Percentiles rank a stretch among this genome's conserved stretches.
Conservation (phyloP, 495 filamentous ascomycete genomes). For the Astrothelium subdiscretum region DNA sequence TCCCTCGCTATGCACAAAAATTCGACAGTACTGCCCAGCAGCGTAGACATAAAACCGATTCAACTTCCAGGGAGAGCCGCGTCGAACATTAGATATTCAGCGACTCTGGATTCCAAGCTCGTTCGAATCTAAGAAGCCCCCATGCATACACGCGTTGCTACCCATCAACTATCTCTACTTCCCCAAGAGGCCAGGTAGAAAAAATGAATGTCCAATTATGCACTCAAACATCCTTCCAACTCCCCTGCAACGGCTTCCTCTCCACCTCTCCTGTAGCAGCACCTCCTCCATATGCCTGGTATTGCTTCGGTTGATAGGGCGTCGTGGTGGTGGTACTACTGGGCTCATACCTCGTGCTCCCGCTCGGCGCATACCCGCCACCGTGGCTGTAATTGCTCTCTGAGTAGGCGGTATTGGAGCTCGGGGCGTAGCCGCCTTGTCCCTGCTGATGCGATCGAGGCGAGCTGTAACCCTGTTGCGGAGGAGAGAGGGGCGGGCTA, state of each 20-base stretch:
- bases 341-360: constrained; percentile 6
- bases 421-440: constrained; percentile 6
- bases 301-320: constrained; percentile 6
- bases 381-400: background rate
- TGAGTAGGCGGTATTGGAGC: background rate
- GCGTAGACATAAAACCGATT: background rate
- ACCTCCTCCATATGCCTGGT: background rate
- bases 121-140: no score
- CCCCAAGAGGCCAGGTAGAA: no score
- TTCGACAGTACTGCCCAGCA: background rate
- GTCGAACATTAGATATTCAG: no score
- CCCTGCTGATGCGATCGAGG: constrained; percentile 6
- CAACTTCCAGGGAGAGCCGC: no score
- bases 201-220: background rate
- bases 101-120: no score
- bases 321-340: constrained; percentile 6
- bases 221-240: constrained; percentile 24
- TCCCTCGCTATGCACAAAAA: constrained; percentile 6
- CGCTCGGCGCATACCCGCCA: background rate
- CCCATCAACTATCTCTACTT: no score
- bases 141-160: background rate
- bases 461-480: background rate
- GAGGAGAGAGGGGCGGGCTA: constrained; percentile 4
- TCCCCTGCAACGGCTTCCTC: constrained; percentile 23
- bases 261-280: constrained; percentile 2